These are phyloP conservation scores for Trametes villosa DNA, from an alignment of 768 basidiomycete species.

Conservation along the genomic window DNA sequence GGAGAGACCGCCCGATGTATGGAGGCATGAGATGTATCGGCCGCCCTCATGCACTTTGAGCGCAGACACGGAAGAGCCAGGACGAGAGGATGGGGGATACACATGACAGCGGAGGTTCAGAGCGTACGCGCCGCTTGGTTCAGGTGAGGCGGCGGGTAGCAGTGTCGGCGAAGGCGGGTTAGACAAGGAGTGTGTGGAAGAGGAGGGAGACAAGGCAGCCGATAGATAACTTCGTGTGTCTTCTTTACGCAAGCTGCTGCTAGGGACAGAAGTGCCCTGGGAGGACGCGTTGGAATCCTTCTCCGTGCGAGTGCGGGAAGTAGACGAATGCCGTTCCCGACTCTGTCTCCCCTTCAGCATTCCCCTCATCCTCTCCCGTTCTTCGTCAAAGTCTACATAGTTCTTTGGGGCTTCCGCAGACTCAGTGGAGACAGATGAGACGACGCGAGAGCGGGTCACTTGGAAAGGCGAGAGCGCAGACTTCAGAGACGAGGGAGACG, in stretches of 20 bases:
- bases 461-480: slow-evolving; percentile 48
- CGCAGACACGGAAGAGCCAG: slow-evolving; percentile 46
- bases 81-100: slow-evolving; percentile 50
- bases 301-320: slow-evolving; percentile 11
- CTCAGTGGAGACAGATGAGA: slow-evolving; percentile 73
- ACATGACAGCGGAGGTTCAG: slow-evolving; percentile 39
- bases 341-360: slow-evolving; percentile 61
- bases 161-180: slow-evolving; percentile 33
- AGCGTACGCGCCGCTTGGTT: slow-evolving; percentile 29
- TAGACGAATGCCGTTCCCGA: slow-evolving; percentile 35
- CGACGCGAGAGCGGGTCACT: slow-evolving; percentile 62
- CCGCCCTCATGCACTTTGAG: slow-evolving; percentile 50
- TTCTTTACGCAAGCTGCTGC: slow-evolving; percentile 10
- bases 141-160: slow-evolving; percentile 28
- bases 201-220: slow-evolving; percentile 22
- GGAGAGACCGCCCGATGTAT: slow-evolving; percentile 62
- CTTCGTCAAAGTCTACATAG: slow-evolving; percentile 82
- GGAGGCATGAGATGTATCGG: slow-evolving; percentile 54
- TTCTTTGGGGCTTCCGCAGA: slow-evolving; percentile 78
- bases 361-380: slow-evolving; percentile 74
- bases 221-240: slow-evolving; percentile 15
- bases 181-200: slow-evolving; percentile 28
- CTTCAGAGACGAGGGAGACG: slow-evolving; percentile 44
- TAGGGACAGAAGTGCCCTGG: not conserved
- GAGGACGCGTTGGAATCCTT: not conserved